A percentile compares a stretch with the other conserved stretches of the same genome.
These are phyloP conservation scores for Cladosporium halotolerans DNA, from an alignment of 2,329 filamentous ascomycete genomes.

Conservation along the genomic window DNA sequence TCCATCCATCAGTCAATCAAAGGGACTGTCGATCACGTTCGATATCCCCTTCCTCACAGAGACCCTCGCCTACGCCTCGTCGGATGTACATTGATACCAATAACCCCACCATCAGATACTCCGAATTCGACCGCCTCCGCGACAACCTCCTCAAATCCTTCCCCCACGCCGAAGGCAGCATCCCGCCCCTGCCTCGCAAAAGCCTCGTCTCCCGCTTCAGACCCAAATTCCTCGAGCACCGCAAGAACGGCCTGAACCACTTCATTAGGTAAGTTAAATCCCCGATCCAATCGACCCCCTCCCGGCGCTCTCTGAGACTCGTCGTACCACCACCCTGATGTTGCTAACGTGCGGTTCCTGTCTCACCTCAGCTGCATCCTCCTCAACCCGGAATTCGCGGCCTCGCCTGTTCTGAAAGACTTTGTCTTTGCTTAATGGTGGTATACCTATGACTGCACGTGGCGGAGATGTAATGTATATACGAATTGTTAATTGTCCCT, in stretches of 20 bases:
- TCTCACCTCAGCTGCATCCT: conserved; percentile 66
- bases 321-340: too few species aligned
- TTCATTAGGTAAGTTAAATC: conserved; percentile 72
- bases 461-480: too few species aligned
- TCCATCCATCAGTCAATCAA: too few species aligned
- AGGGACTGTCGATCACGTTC: background rate
- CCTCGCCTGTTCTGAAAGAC: conserved; percentile 83
- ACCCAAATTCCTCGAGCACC: conserved; percentile 76
- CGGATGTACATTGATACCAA: background rate
- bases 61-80: background rate
- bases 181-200: conserved; percentile 87
- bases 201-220: conserved; percentile 76
- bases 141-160: conserved; percentile 70
- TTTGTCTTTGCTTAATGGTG: conserved; percentile 61
- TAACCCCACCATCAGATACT: conserved; percentile 59
- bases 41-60: background rate
- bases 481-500: too few species aligned
- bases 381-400: conserved; percentile 87
- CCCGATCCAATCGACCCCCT: background rate
- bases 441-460: conserved; percentile 2
- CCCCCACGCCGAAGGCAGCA: conserved; percentile 73
- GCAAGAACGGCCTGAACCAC: conserved; percentile 77
- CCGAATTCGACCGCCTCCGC: conserved; percentile 83
- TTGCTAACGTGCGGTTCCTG: conserved; percentile 10
- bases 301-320: background rate